Base-by-base conservation (phyloP, 805 yeast species). In the Lipomyces oligophaga region DNA sequence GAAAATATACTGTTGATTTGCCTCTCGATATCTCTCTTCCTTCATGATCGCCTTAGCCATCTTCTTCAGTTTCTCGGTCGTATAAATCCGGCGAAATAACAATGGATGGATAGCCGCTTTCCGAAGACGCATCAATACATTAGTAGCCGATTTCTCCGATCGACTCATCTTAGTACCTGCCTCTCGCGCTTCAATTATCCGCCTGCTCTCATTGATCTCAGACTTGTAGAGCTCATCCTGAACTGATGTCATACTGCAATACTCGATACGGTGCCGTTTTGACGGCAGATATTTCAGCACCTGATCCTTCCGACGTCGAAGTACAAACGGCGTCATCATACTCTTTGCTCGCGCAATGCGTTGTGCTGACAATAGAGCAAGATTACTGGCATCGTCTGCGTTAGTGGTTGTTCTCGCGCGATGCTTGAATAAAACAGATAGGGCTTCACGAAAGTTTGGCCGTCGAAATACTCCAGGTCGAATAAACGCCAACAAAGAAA, bases 251-350 rank as follows among this genome's bases (percentile, higher is more conserved):
- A 88, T 68, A 0, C 76, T 80, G 65, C 97, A 88, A 54, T 72
- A 73, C 41, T 76, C 78, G 30, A 84, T 75, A 36, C 67, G 68
- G 48, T 82, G 86, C 45, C 71, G 67, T 62, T 93, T 93, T 25
- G 75, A 73, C 0, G 98, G 98, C 48, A 93, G 71, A 63, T 93
- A 90, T 62, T 85, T 79, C 65, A 93, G 74, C 5, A 93, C 98
- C 66, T 90, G 97, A 45, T 78, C 85, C 68, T 93, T 93, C 63
- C 82, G 83, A 64, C 99, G 80, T 66, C 99, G 77, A 60, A 93
- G 70, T 6, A 93, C 90, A 69, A 93, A 93, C 3, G 99, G 99
- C 2, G 94, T 84, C 97, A 93, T 90, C 97, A 93, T 90, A 4
- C 93, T 83, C 64, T 86, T 87, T 3, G 99, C 99, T 62, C 88